Percentiles rank a stretch among this genome's conserved stretches.
These are phyloP conservation scores for Schwanniomyces yamadae DNA, from an alignment of 805 yeast species.

Conservation along the genomic window DNA sequence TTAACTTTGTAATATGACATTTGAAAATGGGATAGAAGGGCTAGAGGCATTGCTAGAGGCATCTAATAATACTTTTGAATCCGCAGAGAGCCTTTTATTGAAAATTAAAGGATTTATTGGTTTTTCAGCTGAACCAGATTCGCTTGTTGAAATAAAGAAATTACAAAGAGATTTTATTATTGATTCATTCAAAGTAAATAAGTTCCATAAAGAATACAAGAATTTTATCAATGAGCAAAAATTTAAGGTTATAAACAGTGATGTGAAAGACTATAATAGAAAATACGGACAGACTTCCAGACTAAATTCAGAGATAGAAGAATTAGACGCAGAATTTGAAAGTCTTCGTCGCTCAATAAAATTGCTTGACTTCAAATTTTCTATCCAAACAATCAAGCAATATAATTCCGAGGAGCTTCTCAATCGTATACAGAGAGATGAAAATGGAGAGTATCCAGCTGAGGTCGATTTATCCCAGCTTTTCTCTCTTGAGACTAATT, in stretches of 20 bases:
- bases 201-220: constrained; percentile 29
- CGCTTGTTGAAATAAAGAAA: constrained; percentile 5
- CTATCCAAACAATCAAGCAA: constrained; percentile 26
- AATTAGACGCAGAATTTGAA: constrained; percentile 22
- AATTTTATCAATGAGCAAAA: constrained; percentile 23
- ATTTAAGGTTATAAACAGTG: constrained; percentile 19
- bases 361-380: constrained; percentile 28
- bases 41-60: constrained; percentile 5
- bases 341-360: constrained; percentile 18
- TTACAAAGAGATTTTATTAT: constrained; percentile 22
- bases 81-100: constrained; percentile 13
- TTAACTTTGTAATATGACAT: constrained; percentile 3
- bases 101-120: constrained; percentile 6
- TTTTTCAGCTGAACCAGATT: constrained; percentile 4
- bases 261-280: constrained; percentile 29
- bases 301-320: constrained; percentile 22
- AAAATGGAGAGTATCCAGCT: constrained; percentile 12
- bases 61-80: constrained; percentile 9
- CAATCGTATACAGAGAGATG: constrained; percentile 12
- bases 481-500: constrained; percentile 27
- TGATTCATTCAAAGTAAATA: constrained; percentile 35
- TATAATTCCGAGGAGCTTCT: constrained; percentile 22
- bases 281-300: constrained; percentile 28
- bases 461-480: constrained; percentile 17
- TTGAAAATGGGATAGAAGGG: neutral